A percentile compares a stretch with the other conserved stretches of the same genome.
Conservation (phyloP, 768 basidiomycete species). For the Macrolepiota dolichaula region DNA sequence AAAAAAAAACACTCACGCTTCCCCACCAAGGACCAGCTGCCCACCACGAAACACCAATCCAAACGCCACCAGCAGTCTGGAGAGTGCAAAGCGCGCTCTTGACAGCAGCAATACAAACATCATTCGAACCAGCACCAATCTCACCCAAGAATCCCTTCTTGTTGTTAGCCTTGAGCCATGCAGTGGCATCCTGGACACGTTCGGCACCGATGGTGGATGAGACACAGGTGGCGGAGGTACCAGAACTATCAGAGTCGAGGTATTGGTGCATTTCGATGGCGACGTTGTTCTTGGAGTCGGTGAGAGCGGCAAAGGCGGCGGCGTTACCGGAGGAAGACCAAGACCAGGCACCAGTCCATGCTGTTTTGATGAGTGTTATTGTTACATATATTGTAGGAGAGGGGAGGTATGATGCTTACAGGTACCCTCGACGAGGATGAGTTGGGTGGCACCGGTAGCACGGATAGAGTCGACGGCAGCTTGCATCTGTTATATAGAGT, state of each 20-base stretch:
- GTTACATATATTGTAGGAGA: neutral
- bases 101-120: slow-evolving; percentile 43
- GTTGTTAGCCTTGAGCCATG: slow-evolving; percentile 56
- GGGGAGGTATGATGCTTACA: slow-evolving; percentile 5
- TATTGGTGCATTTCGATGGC: slow-evolving; percentile 71
- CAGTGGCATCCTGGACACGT: slow-evolving; percentile 52
- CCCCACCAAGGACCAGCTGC: slow-evolving; percentile 66
- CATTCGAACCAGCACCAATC: slow-evolving; percentile 51
- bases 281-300: slow-evolving; percentile 59
- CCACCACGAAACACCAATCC: slow-evolving; percentile 56
- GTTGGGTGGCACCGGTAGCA: slow-evolving; percentile 56
- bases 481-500: slow-evolving; percentile 41
- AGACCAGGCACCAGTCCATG: slow-evolving; percentile 61
- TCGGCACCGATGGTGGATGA: slow-evolving; percentile 57
- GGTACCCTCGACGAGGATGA: slow-evolving; percentile 42
- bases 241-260: slow-evolving; percentile 63
- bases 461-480: slow-evolving; percentile 66
- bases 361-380: slow-evolving; percentile 23
- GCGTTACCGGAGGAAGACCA: slow-evolving; percentile 57
- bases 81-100: slow-evolving; percentile 54
- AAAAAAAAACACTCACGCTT: slow-evolving; percentile 32
- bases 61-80: slow-evolving; percentile 56
- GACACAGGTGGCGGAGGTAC: slow-evolving; percentile 51
- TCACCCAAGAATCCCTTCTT: slow-evolving; percentile 66
- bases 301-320: slow-evolving; percentile 45